These are phyloP conservation scores for Gloeopeniophorella convolvens DNA, from an alignment of 768 basidiomycete species.

Conservation along the genomic window DNA sequence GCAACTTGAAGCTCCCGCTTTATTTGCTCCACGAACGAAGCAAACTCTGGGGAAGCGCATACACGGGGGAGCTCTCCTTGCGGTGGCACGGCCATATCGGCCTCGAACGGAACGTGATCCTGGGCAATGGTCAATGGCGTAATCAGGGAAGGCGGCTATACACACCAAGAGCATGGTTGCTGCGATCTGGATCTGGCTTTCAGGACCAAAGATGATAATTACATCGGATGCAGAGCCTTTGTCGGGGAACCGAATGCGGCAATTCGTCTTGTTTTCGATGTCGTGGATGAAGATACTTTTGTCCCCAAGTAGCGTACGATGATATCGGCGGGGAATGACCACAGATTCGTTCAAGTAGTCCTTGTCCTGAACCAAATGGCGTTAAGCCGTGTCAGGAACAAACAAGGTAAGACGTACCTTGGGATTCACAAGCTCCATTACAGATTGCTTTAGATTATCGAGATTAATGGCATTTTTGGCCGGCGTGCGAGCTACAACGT, in stretches of 20 bases:
- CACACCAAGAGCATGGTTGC: constrained; percentile 90
- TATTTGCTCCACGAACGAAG: constrained; percentile 78
- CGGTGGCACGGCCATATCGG: constrained; percentile 87
- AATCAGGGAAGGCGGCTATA: constrained; percentile 10
- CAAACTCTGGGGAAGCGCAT: constrained; percentile 75
- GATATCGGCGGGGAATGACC: constrained; percentile 89
- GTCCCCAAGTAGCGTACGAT: constrained; percentile 91
- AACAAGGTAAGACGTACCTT: constrained; percentile 54
- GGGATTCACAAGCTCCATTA: constrained; percentile 96
- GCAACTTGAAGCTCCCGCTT: constrained; percentile 93
- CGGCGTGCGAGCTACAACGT: constrained; percentile 96
- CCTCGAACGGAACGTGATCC: constrained; percentile 97
- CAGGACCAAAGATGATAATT: constrained; percentile 94
- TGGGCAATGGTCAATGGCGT: constrained; percentile 33
- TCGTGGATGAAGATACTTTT: constrained; percentile 96
- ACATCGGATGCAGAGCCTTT: constrained; percentile 93
- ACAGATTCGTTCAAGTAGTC: constrained; percentile 94
- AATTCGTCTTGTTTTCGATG: constrained; percentile 95
- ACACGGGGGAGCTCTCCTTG: constrained; percentile 72
- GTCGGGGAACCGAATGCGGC: constrained; percentile 85
- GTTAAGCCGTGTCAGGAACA: constrained; percentile 2
- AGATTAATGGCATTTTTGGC: constrained; percentile 95
- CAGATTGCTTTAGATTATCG: constrained; percentile 89
- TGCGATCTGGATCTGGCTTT: constrained; percentile 94
- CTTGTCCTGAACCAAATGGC: constrained; percentile 61